Evolutionary conservation across 768 basidiomycete genomes (phyloP).

Genomic region (Austroboletus eburneus): DNA sequence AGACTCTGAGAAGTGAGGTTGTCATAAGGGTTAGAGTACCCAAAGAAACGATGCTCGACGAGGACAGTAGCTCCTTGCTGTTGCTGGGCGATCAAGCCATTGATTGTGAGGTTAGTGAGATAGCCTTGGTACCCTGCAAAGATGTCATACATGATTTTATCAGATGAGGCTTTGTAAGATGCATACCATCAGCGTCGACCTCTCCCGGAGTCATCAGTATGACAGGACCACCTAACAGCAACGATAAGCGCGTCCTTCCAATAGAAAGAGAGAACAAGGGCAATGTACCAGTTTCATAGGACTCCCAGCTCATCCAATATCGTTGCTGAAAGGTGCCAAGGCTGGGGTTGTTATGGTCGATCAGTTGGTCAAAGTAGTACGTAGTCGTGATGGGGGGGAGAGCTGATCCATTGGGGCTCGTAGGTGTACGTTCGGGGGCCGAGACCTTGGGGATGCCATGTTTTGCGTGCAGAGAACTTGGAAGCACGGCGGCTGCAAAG

Average conservation of each 20-base stretch:
- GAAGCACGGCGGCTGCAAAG: slow-evolving; percentile 18
- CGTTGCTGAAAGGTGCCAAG: slow-evolving; percentile 75
- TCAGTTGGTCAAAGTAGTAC: slow-evolving; percentile 31
- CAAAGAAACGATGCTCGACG: slow-evolving; percentile 73
- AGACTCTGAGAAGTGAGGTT: slow-evolving; percentile 59
- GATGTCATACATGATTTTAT: neutral
- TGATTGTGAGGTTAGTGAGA: slow-evolving; percentile 60
- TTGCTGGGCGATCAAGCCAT: slow-evolving; percentile 62
- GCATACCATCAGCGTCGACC: slow-evolving; percentile 42
- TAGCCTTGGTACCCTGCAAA: slow-evolving; percentile 39
- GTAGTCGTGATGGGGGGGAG: slow-evolving; percentile 25
- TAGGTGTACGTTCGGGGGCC: slow-evolving; percentile 6
- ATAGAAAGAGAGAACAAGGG: neutral
- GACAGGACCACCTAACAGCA: slow-evolving; percentile 22
- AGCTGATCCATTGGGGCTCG: slow-evolving; percentile 21
- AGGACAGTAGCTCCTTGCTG: slow-evolving; percentile 60
- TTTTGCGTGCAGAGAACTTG: slow-evolving; percentile 7
- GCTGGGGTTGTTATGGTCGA: slow-evolving; percentile 50
- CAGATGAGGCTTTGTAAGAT: neutral
- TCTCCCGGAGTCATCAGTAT: slow-evolving; percentile 57
- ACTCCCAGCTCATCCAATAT: slow-evolving; percentile 68
- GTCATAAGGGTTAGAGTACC: slow-evolving; percentile 64
- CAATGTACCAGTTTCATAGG: slow-evolving; percentile 47
- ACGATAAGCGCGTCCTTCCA: neutral
- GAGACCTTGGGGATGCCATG: slow-evolving; percentile 14